Conservation (phyloP, 2,329 filamentous ascomycete genomes). For the Hymenoscyphus salicellus region DNA sequence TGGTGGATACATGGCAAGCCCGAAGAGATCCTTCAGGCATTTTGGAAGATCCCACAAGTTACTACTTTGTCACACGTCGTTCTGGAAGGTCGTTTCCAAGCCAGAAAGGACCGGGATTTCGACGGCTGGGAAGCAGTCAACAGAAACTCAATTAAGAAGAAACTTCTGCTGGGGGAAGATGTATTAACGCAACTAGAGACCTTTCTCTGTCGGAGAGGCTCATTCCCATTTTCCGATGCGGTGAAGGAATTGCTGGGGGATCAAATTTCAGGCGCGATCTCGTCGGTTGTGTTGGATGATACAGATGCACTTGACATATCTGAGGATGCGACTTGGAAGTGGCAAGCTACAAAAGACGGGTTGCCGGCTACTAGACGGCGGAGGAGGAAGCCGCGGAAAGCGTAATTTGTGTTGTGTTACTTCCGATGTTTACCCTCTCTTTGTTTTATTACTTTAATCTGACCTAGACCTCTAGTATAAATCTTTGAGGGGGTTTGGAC, state of each 20-base stretch:
- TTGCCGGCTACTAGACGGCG: too few relatives aligned
- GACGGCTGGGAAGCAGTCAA: not conserved
- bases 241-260: not conserved
- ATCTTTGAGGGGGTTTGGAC: too few relatives aligned
- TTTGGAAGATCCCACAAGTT: not conserved
- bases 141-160: not conserved
- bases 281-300: not conserved
- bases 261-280: not conserved
- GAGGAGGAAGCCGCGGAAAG: too few relatives aligned
- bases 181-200: not conserved
- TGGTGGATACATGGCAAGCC: not conserved
- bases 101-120: not conserved
- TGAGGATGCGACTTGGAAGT: slow-evolving; percentile 2
- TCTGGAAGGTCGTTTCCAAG: not conserved
- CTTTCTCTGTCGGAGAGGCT: not conserved
- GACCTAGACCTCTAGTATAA: too few relatives aligned
- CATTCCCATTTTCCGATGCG: not conserved
- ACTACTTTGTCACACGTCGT: not conserved
- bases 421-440: too few relatives aligned
- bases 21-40: not conserved
- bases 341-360: not conserved
- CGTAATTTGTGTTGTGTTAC: too few relatives aligned
- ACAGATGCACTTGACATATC: not conserved
- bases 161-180: not conserved
- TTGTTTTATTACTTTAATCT: too few relatives aligned